These are phyloP conservation scores for Neurospora sp. DNA, from an alignment of 495 filamentous ascomycete species.

Conservation along the genomic window DNA sequence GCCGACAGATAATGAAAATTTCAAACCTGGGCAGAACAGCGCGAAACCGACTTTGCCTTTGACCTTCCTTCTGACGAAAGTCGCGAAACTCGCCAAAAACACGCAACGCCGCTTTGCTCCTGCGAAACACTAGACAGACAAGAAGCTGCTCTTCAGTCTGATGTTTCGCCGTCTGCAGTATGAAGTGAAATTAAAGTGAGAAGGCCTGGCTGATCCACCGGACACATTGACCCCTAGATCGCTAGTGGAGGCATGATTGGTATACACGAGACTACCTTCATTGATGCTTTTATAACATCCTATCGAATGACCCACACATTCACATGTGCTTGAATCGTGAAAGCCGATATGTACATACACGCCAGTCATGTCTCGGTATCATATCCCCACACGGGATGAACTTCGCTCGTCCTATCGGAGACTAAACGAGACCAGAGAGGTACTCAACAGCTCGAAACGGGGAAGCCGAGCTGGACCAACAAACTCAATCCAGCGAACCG, in stretches of 20 bases:
- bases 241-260: neutral
- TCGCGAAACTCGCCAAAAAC: neutral
- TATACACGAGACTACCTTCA: neutral
- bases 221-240: neutral
- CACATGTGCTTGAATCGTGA: neutral
- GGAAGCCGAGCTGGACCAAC: neutral
- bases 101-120: neutral
- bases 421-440: neutral
- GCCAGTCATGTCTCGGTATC: neutral
- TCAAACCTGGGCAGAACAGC: neutral
- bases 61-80: neutral
- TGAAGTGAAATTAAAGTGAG: neutral
- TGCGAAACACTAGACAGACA: neutral
- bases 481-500: neutral
- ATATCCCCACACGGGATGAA: neutral
- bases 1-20: neutral
- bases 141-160: neutral
- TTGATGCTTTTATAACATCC: neutral
- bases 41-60: neutral
- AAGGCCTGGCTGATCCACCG: neutral
- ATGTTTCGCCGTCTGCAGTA: neutral
- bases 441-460: neutral
- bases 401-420: neutral
- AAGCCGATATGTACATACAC: neutral
- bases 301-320: neutral